Evolutionary conservation across 192 early-diverging fungal species (phyloP), one percentile per base, ranked within the genome.

Genomic region (Coemansia pectinata): DNA sequence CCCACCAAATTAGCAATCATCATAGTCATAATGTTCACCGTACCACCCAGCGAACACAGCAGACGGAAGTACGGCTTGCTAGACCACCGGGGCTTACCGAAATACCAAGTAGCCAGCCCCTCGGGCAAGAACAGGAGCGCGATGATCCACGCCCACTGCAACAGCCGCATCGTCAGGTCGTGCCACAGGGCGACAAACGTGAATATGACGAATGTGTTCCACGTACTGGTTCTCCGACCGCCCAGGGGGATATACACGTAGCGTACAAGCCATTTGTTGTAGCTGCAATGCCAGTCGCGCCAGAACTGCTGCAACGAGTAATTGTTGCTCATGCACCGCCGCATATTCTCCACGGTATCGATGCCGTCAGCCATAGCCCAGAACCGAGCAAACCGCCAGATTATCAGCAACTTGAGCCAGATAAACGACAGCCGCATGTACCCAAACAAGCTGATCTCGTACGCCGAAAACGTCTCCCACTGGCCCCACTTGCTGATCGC

Each of bases 111-210:
- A 6, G 89, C 87, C 34, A 95, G 66, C 6, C 86, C 84, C 81
- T 98, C 96, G 5, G 97, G 97, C 55, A 96, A 53, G 29, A 99
- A 88, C 72, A 97, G 89, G 17, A 95, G 53, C 7, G 87, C 88
- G 55, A 96, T 93, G 3, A 98, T 76, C 94, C 93, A 96, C 14
- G 91, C 94, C 95, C 94, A 99, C 33, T 92, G 91, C 67, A 98
- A 68, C 25, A 98, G 70, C 19, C 86, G 85, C 71, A 95, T 68
- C 25, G 90, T 86, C 45, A 98, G 91, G 67, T 99, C 97, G 79
- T 99, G 97, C 97, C 97, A 99, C 14, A 98, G 63, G 7, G 96
- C 97, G 9, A 99, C 97, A 87, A 98, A 99, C 1, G 95, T 95
- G 74, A 99, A 99, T 2, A 94, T 87, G 2, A 93, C 85, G 78